phyloP scores from a whole-genome alignment of 768 basidiomycete species.

The Imleria badia region DNA sequence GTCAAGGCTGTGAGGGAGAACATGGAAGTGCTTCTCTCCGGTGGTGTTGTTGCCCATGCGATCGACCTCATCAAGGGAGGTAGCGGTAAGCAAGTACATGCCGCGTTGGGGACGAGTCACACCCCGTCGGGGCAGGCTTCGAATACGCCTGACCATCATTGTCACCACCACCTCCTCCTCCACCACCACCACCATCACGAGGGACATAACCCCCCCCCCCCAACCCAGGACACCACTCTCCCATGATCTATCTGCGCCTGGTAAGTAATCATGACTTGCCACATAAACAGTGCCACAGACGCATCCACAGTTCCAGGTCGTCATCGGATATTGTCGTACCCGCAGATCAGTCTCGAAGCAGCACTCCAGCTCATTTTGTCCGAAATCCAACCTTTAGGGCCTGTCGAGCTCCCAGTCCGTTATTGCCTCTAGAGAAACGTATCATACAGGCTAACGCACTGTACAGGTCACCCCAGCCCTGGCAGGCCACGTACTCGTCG shows the following conservation, averaged over 20 bases:
- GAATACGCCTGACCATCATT: slow-evolving; percentile 30
- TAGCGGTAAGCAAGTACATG: slow-evolving; percentile 58
- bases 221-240: slow-evolving; percentile 59
- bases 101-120: slow-evolving; percentile 40
- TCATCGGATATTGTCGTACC: slow-evolving; percentile 75
- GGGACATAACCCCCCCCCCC: slow-evolving; percentile 48
- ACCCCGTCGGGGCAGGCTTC: slow-evolving; percentile 5
- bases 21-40: slow-evolving; percentile 56
- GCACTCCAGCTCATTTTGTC: slow-evolving; percentile 59
- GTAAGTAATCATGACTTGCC: slow-evolving; percentile 41
- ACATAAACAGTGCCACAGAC: background rate
- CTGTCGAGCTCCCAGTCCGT: slow-evolving; percentile 45
- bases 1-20: slow-evolving; percentile 84
- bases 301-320: slow-evolving; percentile 57
- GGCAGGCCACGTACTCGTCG: slow-evolving; percentile 70
- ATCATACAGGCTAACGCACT: background rate
- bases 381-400: slow-evolving; percentile 44
- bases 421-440: background rate
- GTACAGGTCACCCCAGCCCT: slow-evolving; percentile 57
- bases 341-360: slow-evolving; percentile 61
- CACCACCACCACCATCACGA: slow-evolving; percentile 42
- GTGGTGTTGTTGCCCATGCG: slow-evolving; percentile 65
- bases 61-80: slow-evolving; percentile 73
- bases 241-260: slow-evolving; percentile 66
- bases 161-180: no score